Base-by-base conservation (phyloP, 1,284 basidiomycete genomes). In the Meira miltonrushii region DNA sequence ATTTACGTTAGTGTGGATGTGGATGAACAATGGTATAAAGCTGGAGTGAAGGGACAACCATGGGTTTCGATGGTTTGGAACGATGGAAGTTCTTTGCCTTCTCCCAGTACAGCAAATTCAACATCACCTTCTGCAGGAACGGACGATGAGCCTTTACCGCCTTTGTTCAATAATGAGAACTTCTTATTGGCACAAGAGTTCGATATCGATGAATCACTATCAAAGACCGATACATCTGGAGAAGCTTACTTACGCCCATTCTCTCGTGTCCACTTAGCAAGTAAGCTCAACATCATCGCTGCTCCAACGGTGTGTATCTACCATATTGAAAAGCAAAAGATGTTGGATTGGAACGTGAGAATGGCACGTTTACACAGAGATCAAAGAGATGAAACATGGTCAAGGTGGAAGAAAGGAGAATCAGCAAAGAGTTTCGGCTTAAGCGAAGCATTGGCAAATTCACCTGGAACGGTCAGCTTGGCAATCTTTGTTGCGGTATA, bases 61-160 rank as follows among this genome's bases (percentile, higher is more conserved):
- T 78, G 74, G 74, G 68, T 78, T 38, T 67, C 69, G 17, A 77
- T 78, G 74, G 74, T 67, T 1, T 80, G 78, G 78, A 74, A 79
- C 64, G 79, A 80, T 61, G 79, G 79, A 5, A 72, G 68, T 8
- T 78, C 72, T 39, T 55, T 54, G 19, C 46, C 61, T 13, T n/a
- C 50, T 2, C 38, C 37, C 12, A 13, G 7, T 13, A 17, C n/a
- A 21, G 11, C 13, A 38, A 25, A 50, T 50, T 17, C n/a, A 25
- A 23, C 19, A 53, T 57, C 11, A 39, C 54, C 55, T 37, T 59
- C 56, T n/a, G 60, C 57, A 10, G 23, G 60, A 38, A 62, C 61
- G 13, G 55, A 39, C 17, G 37, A 54, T 9, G 53, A 54, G 48
- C 66, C 64, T 19, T 41, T 64, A 17, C 67, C 70, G 7, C n/a